Evolutionary conservation across 257 asterid genomes (phyloP).

Genomic region (Gynochthodes officinalis): DNA sequence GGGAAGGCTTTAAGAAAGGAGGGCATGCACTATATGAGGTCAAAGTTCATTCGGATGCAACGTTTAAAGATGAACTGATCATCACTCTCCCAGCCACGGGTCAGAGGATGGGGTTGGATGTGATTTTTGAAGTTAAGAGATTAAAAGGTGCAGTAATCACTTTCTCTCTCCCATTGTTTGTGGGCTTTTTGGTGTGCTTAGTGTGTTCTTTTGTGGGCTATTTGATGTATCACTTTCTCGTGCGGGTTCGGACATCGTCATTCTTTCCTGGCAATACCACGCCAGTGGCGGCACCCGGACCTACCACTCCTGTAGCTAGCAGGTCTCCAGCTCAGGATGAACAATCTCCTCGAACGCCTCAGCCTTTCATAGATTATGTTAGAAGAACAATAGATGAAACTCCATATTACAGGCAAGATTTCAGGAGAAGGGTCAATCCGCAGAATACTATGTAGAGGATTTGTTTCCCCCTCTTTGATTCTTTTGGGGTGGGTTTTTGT

Average conservation of each 20-base stretch:
- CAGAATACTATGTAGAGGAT: constrained; percentile 45
- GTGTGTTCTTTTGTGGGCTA: constrained; percentile 25
- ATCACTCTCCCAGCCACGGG: constrained; percentile 73
- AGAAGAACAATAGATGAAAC: constrained; percentile 88
- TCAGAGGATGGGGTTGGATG: constrained; percentile 58
- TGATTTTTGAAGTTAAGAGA: constrained; percentile 49
- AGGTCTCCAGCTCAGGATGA: constrained; percentile 44
- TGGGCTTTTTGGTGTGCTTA: constrained; percentile 14
- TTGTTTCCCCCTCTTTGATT: not conserved
- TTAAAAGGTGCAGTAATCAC: not conserved
- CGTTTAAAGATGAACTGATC: constrained; percentile 49
- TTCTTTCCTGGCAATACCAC: constrained; percentile 27
- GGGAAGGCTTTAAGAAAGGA: constrained; percentile 30
- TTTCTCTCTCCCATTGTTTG: not conserved
- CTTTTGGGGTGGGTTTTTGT: not conserved
- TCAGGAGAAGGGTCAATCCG: constrained; percentile 70
- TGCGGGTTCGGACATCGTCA: constrained; percentile 31
- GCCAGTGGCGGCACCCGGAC: constrained; percentile 34
- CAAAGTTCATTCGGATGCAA: constrained; percentile 33
- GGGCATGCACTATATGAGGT: constrained; percentile 49
- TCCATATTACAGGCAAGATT: constrained; percentile 74
- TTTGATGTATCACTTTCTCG: constrained; percentile 35
- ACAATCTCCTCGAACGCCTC: constrained; percentile 85
- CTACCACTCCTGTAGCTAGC: constrained; percentile 56
- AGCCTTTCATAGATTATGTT: constrained; percentile 81